Base-by-base conservation (phyloP, 805 yeast species). In the Wickerhamomyces rabaulensis region DNA sequence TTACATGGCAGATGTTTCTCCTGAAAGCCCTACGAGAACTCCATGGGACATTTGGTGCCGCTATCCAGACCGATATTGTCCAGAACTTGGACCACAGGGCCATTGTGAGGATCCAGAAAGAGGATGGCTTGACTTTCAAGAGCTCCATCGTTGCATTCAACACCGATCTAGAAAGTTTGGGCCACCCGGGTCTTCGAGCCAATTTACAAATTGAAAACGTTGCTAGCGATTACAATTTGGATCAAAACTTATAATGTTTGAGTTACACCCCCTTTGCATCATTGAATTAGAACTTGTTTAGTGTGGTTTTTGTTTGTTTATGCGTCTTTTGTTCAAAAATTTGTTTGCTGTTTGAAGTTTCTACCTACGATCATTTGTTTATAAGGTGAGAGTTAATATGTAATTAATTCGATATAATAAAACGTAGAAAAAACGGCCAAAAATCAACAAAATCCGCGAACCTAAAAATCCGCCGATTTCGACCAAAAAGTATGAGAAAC, bases 41-140 rank as follows among this genome's bases (percentile, higher is more conserved):
- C 6, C 72, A 70, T 51, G 77, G 77, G 2, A 37, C 69, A 4
- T 67, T 71, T 52, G 76, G 77, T 0, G 64, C 63, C 39, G 66
- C 70, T 1, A 60, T 68, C 1, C 71, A 68, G 20, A 56, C 62
- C 10, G 60, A 61, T 3, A 46, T 71, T n/a, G 26, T 70, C 13
- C 46, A 58, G 20, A 53, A 46, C 4, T 53, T 57, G 6, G 61
- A 57, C 13, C 47, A 51, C 23, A 44, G 46, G 10, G 63, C 66
- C 1, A 52, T 58, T 26, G 44, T 66, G 1, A 54, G 54, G 40
- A 63, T 69, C 0, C 62, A 57, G 19, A 51, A 47, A 31, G 55
- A 54, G 4, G 74, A 71, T 49, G 48, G 43, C 16, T 57, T 48
- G 0, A 46, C 42, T 8, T 62, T 71, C 17, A 50, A 60, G 13